Evolutionary conservation across 495 filamentous ascomycete species (phyloP).

Genomic region (Chaetomium tenue): DNA sequence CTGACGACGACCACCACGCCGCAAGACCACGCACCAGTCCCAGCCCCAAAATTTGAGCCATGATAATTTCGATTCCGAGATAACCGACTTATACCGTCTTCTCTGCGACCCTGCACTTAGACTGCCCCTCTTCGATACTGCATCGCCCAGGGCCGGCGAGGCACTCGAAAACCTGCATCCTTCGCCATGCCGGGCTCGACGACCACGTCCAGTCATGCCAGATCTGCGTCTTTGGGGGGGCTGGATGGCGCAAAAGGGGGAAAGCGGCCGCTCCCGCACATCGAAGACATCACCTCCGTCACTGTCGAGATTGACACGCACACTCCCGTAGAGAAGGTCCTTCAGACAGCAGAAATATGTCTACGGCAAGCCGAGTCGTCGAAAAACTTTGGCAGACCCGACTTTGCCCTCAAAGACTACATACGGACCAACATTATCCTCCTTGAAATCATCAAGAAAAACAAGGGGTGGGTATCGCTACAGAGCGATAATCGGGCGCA

Average conservation of each 20-base stretch:
- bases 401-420: slow-evolving; percentile 63
- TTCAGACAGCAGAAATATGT: slow-evolving; percentile 50
- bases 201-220: slow-evolving; percentile 24
- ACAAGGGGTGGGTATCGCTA: slow-evolving; percentile 38
- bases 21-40: neutral
- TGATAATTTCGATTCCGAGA: neutral
- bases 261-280: slow-evolving; percentile 60
- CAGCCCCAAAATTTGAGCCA: neutral
- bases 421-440: slow-evolving; percentile 75
- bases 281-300: slow-evolving; percentile 65
- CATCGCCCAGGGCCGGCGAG: neutral
- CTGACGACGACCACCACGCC: neutral
- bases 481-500: slow-evolving; percentile 26
- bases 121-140: neutral
- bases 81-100: neutral
- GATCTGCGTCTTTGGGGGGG: slow-evolving; percentile 13
- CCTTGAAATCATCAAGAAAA: slow-evolving; percentile 58
- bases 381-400: slow-evolving; percentile 52
- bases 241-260: slow-evolving; percentile 19
- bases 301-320: slow-evolving; percentile 42
- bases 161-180: neutral
- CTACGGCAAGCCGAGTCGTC: slow-evolving; percentile 53
- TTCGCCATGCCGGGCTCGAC: slow-evolving; percentile 30
- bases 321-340: slow-evolving; percentile 48
- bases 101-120: neutral